Conservation (phyloP, 2,329 filamentous ascomycete genomes). For the Ceratocystis harringtonii region DNA sequence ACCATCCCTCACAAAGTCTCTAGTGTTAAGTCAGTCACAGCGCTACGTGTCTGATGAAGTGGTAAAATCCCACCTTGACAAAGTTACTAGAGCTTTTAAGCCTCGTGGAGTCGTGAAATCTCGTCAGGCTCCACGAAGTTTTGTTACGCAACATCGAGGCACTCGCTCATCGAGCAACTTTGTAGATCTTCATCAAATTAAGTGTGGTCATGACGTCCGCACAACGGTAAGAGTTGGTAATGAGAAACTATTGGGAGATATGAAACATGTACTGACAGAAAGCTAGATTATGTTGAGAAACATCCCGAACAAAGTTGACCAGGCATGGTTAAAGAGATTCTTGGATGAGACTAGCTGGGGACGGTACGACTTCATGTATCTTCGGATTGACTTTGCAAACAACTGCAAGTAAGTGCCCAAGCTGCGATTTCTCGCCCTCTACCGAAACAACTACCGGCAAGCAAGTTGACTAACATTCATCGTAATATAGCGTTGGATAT, state of each 20-base stretch:
- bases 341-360: slow-evolving; percentile 66
- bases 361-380: slow-evolving; percentile 87
- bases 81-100: neutral
- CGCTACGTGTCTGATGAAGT: neutral
- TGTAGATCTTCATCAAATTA: slow-evolving; percentile 42
- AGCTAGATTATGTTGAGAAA: slow-evolving; percentile 80
- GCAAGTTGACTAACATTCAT: slow-evolving; percentile 9
- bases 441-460: slow-evolving; percentile 20
- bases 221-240: slow-evolving; percentile 46
- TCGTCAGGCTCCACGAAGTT: neutral
- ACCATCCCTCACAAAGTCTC: neutral
- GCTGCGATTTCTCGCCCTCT: neutral
- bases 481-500: slow-evolving; percentile 61
- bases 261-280: neutral
- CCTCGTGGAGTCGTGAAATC: slow-evolving; percentile 2
- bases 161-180: slow-evolving; percentile 22
- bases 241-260: neutral
- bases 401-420: slow-evolving; percentile 56
- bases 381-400: slow-evolving; percentile 77
- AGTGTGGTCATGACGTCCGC: slow-evolving; percentile 43
- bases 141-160: neutral
- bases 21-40: neutral
- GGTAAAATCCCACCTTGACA: neutral
- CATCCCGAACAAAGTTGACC: slow-evolving; percentile 79
- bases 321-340: slow-evolving; percentile 60